Evolutionary conservation across 139 green algal species (phyloP).

Genomic region (Gonium pectorale): DNA sequence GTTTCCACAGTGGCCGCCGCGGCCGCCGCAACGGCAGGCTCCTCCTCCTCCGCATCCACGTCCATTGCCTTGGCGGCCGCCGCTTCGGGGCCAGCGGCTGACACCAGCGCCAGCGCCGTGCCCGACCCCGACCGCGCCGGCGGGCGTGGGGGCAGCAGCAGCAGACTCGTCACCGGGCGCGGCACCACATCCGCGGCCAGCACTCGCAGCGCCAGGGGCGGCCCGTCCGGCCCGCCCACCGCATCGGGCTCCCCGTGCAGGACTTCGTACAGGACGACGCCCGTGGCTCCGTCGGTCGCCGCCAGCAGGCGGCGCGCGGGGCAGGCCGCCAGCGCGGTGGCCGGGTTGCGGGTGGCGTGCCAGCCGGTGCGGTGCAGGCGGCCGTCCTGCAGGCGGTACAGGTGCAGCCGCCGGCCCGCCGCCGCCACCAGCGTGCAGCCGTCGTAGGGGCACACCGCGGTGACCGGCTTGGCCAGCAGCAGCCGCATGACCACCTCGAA

Average conservation of each 20-base stretch:
- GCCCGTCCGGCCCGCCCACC: not conserved
- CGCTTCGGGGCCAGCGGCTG: not conserved
- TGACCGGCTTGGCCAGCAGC: conserved; percentile 13
- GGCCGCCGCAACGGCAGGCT: not conserved
- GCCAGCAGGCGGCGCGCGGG: conserved; percentile 1
- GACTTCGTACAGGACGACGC: conserved; percentile 1
- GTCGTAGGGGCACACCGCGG: conserved; percentile 17
- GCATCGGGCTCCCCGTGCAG: not conserved
- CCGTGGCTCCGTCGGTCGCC: not conserved
- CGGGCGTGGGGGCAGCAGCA: conserved; percentile 16
- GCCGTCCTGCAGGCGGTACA: conserved; percentile 9
- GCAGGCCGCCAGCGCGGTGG: conserved; percentile 15
- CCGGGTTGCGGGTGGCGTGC: not conserved
- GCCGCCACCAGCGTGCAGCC: not conserved
- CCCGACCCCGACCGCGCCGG: not conserved
- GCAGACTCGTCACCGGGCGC: conserved; percentile 22
- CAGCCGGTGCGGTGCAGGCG: conserved; percentile 20
- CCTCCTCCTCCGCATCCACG: not conserved
- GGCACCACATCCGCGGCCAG: not conserved
- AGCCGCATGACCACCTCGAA: conserved; percentile 13
- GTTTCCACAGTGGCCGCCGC: no score
- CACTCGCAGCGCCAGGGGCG: not conserved
- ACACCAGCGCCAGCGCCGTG: not conserved
- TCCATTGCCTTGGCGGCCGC: conserved; percentile 7
- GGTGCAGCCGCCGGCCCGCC: conserved; percentile 20